phyloP scores from a whole-genome alignment of 768 basidiomycete genomes.

The Suillus placidus region DNA sequence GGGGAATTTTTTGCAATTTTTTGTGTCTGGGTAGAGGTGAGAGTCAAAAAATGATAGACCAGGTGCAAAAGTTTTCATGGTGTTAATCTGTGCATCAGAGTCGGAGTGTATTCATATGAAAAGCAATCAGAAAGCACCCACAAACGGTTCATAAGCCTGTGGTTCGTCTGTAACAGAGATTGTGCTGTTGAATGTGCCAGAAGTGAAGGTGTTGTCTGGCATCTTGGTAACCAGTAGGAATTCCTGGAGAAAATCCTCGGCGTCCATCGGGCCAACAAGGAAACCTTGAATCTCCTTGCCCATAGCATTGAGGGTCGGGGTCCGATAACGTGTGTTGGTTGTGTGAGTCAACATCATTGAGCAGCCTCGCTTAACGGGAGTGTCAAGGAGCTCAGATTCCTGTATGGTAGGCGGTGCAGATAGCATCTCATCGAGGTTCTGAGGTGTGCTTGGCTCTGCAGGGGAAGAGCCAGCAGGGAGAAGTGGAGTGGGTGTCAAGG shows the following conservation, averaged over 20 bases:
- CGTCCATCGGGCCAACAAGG: slow-evolving; percentile 13
- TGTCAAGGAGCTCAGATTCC: background rate
- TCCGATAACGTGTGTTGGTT: background rate
- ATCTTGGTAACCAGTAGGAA: slow-evolving; percentile 7
- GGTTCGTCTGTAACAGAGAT: background rate
- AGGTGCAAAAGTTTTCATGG: slow-evolving; percentile 10
- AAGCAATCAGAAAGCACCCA: background rate
- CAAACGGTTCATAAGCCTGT: slow-evolving; percentile 10
- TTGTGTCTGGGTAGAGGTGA: slow-evolving; percentile 1
- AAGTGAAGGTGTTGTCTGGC: background rate
- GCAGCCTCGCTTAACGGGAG: background rate
- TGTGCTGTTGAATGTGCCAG: background rate
- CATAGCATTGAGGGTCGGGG: slow-evolving; percentile 4
- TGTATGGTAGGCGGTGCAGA: background rate
- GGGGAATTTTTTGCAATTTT: background rate
- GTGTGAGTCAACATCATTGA: slow-evolving; percentile 1
- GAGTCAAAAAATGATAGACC: slow-evolving; percentile 3
- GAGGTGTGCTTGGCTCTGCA: background rate
- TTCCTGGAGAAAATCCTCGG: slow-evolving; percentile 8
- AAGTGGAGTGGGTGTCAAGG: background rate
- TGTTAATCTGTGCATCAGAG: slow-evolving; percentile 5
- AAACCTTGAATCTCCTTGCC: slow-evolving; percentile 7
- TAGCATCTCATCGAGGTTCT: background rate
- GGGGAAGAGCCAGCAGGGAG: background rate
- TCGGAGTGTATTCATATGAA: background rate